Evolutionary conservation across 805 yeast genomes (phyloP), one percentile per base, ranked within the genome.

Genomic region (Pichia deserticola): DNA sequence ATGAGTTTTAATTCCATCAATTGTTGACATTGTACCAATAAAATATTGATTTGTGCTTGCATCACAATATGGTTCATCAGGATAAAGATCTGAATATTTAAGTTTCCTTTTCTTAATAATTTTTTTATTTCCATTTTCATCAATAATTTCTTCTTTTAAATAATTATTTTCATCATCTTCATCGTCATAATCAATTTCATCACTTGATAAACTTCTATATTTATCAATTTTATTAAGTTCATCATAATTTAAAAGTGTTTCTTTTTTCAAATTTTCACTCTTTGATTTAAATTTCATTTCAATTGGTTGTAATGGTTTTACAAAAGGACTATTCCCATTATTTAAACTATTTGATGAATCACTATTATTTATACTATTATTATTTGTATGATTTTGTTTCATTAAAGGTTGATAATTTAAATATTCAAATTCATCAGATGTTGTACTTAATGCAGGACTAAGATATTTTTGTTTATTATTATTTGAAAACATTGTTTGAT

Each of bases 31-130:
- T 1, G 77, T 72, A 1, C 89, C 89, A 38, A 86, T 66, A 59
- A 77, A 77, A 59, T 81, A 84, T 61, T 85, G 93, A 61, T 85
- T 84, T 32, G 82, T 82, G 4, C 71, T 60, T 30, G 75, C 68
- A 57, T 82, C 86, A 53, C 79, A 79, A 51, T 72, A 71, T 9
- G 82, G 78, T 7, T 50, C 41, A 25, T 44, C 34, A 8, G 48
- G 48, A 33, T 48, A 48, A 12, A 48, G 36, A 29, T 48, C 45
- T 10, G 45, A 15, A 15, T 48, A 48, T 33, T 48, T 13, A 13
- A 44, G 13, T 13, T 44, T 41, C 25, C 11, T 10, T 27, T 49
- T 45, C 3, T 34, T 27, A n/a, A 12, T 35, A 12, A 7, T 30
- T 15, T 10, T 25, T 5, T 38, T 32, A 20, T 33, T 15, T 5